Conservation (phyloP, 495 filamentous ascomycete genomes). For the Delitschia confertaspora region DNA sequence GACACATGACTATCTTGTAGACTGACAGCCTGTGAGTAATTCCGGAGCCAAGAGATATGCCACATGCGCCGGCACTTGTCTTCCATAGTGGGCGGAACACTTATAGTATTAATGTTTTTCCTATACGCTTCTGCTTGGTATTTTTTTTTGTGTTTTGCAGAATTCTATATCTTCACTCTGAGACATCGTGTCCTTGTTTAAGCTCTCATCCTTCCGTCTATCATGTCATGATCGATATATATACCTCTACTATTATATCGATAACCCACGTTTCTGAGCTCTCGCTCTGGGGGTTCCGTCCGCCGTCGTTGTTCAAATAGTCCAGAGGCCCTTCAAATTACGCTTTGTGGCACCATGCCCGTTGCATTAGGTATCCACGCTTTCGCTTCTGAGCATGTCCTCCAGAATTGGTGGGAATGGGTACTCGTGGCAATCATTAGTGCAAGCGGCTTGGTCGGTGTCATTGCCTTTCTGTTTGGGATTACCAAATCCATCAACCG, state of each 20-base stretch:
- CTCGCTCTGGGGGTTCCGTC: conserved; percentile 1
- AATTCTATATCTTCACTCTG: conserved; percentile 8
- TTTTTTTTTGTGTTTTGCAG: background rate
- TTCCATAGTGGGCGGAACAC: conserved; percentile 10
- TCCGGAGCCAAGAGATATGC: conserved; percentile 7
- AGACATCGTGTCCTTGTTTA: conserved; percentile 7
- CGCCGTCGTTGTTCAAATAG: conserved; percentile 8
- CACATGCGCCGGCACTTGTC: conserved; percentile 15
- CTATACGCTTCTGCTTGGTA: conserved; percentile 5
- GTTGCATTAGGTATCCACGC: conserved; percentile 21
- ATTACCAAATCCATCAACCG: conserved; percentile 6
- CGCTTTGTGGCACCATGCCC: conserved; percentile 15
- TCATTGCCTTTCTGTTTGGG: conserved; percentile 16
- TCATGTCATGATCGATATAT: conserved; percentile 13
- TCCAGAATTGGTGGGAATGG: conserved; percentile 27
- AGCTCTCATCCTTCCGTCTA: conserved; percentile 10
- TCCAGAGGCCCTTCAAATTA: background rate
- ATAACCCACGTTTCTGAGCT: conserved; percentile 11
- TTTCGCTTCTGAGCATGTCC: conserved; percentile 6
- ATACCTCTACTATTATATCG: conserved; percentile 11
- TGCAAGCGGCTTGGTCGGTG: conserved; percentile 19
- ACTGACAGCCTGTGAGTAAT: conserved; percentile 8
- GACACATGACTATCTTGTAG: conserved; percentile 19
- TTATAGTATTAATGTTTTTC: conserved; percentile 19
- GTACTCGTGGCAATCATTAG: conserved; percentile 22